Base-by-base conservation (phyloP, 2,329 filamentous ascomycete species). In the Botrytis byssoidea region DNA sequence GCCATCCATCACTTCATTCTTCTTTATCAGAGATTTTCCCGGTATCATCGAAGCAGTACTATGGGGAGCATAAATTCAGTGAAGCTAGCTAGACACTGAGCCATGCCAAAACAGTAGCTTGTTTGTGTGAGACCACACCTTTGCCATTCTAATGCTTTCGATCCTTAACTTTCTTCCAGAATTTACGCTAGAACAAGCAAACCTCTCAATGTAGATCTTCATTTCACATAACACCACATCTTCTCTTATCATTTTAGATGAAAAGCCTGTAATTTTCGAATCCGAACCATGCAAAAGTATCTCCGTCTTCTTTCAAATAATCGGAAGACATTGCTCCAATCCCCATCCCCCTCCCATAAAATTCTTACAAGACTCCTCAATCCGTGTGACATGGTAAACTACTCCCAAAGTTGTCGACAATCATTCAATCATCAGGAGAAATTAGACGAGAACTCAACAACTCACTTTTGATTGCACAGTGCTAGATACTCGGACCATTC, bases 311-410 rank as follows among this genome's bases (percentile, higher is more conserved):
- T n/a, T 51, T 2, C 48, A 7, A 3, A 57, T 18, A 57, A 18
- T 29, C n/a, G 16, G 6, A 29, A 1, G 8, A 1, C 4, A 4
- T 29, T 55, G 6, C 32, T 2, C 16, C 3, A 9, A 57, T 57
- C 1, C 7, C 1, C 3, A 3, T 18, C 2, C 9, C 0, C 51
- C 6, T n/a, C 6, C 2, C 6, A 14, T 1, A 0, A 4, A 14
- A 51, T n/a, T 6, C 12, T 25, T 1, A 14, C 10, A 16, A 14
- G 2, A 55, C 12, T 5, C 9, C n/a, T 55, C 6, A 2, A 14
- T 55, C 6, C 14, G 16, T 18, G n/a, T 4, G n/a, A 57, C 14
- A 2, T 8, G 6, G 29, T 0, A 57, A 0, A 18, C 22, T 7
- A 16, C 2, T 5, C 32, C 32, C 10, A 32, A 29, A 6, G 7